These are phyloP conservation scores for Diaporthe sp. DNA, from an alignment of 2,329 filamentous ascomycete genomes.

Conservation along the genomic window DNA sequence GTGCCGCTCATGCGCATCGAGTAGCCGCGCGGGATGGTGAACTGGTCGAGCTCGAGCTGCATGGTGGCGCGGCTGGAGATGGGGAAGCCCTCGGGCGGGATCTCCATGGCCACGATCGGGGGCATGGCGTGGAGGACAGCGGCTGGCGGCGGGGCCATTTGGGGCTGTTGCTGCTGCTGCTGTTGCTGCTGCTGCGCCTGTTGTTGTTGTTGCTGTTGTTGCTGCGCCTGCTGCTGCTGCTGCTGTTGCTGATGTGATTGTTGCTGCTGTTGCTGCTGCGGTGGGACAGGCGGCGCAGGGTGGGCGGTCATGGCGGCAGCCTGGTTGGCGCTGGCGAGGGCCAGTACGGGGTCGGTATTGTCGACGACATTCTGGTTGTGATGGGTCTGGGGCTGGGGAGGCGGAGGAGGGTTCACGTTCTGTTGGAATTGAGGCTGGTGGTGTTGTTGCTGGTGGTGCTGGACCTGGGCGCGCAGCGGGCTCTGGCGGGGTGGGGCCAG, in stretches of 20 bases:
- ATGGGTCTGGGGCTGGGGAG: conserved; percentile 24
- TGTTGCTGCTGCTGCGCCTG: conserved; percentile 34
- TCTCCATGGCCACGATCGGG: conserved; percentile 44
- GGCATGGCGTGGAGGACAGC: conserved; percentile 34
- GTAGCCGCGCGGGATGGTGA: conserved; percentile 54
- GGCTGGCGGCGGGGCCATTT: conserved; percentile 28
- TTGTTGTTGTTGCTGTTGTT: conserved; percentile 36
- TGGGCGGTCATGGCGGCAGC: conserved; percentile 37
- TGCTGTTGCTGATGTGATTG: conserved; percentile 25
- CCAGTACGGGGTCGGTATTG: conserved; percentile 39
- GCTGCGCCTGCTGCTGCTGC: conserved; percentile 23
- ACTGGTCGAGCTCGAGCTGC: conserved; percentile 54
- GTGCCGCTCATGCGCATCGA: conserved; percentile 56
- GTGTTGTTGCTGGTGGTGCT: conserved; percentile 37
- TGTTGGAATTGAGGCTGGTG: conserved; percentile 37
- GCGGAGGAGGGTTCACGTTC: conserved; percentile 27
- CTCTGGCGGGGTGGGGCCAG: conserved; percentile 39
- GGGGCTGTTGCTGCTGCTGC: conserved; percentile 31
- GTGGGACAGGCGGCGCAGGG: conserved; percentile 34
- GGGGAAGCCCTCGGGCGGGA: conserved; percentile 52
- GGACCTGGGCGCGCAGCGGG: conserved; percentile 36
- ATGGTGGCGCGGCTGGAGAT: conserved; percentile 51
- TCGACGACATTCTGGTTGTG: conserved; percentile 40
- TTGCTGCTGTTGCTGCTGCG: conserved; percentile 28
- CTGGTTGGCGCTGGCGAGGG: conserved; percentile 39